Percentiles rank a stretch among this genome's conserved stretches.
These are phyloP conservation scores for Fragilariopsis cylindrus DNA, from an alignment of 108 stramenopile species.

Conservation along the genomic window DNA sequence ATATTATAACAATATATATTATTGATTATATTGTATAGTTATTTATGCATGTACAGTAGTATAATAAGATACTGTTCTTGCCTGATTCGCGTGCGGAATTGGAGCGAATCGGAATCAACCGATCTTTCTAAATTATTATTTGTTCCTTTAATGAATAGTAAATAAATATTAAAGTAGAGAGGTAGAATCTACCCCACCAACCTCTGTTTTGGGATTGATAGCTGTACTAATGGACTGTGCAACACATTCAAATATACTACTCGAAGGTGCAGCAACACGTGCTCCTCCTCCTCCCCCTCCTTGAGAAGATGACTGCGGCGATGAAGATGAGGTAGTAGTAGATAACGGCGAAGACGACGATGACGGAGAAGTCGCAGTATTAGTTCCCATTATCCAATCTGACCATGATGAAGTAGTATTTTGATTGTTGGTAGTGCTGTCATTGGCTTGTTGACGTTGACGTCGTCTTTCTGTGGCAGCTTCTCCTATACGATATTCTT, in stretches of 20 bases:
- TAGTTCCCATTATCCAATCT: slow-evolving; percentile 10
- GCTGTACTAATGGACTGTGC: slow-evolving; percentile 5
- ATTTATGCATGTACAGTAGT: no score
- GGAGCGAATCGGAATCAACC: background rate
- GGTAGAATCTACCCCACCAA: slow-evolving; percentile 10
- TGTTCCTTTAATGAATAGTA: no score
- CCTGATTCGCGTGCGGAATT: no score
- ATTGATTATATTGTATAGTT: no score
- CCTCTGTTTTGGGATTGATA: background rate
- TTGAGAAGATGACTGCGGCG: background rate
- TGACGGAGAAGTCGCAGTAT: background rate
- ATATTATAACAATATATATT: no score
- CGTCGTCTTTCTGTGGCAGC: background rate
- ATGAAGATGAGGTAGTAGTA: background rate
- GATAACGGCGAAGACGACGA: background rate
- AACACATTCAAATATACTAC: slow-evolving; percentile 5
- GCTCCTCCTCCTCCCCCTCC: slow-evolving; percentile 4
- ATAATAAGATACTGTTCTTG: no score
- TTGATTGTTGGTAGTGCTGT: background rate
- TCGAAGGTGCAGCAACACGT: slow-evolving; percentile 3
- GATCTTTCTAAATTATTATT: no score
- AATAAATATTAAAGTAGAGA: background rate
- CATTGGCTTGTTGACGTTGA: background rate
- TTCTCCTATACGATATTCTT: slow-evolving; percentile 2
- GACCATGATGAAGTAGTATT: background rate